Percentiles rank a stretch among this genome's conserved stretches.
Conservation (phyloP, 2,329 filamentous ascomycete genomes). For the Clonostachys rhizophaga region DNA sequence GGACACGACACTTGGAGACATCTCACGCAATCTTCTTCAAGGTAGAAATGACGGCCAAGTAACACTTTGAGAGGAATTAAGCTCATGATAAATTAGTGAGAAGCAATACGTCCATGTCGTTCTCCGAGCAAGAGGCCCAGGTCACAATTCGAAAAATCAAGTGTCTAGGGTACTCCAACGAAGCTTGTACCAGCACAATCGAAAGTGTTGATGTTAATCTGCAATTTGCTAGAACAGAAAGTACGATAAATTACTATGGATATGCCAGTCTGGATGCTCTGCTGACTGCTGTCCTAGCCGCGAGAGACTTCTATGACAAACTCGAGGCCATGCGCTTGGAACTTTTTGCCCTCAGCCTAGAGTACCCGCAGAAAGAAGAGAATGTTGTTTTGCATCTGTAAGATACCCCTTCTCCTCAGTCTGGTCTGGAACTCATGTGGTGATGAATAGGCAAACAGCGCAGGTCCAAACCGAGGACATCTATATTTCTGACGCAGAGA, state of each 20-base stretch:
- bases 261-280: too few species aligned
- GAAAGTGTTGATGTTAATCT: too few species aligned
- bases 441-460: neutral
- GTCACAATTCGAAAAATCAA: too few species aligned
- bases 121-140: too few species aligned
- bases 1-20: neutral
- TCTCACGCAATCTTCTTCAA: neutral
- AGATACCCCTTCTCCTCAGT: neutral
- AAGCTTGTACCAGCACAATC: too few species aligned
- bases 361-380: neutral
- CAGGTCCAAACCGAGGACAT: neutral
- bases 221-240: too few species aligned
- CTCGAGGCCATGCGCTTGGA: neutral
- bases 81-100: neutral
- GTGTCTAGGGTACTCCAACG: too few species aligned
- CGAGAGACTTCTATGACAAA: neutral
- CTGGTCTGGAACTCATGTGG: too few species aligned
- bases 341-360: neutral
- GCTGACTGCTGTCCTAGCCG: neutral
- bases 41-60: too few species aligned
- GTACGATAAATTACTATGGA: too few species aligned
- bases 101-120: conserved; percentile 5
- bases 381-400: neutral
- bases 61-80: too few species aligned
- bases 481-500: neutral